A percentile compares a stretch with the other conserved stretches of the same genome.
phyloP scores from a whole-genome alignment of 2,329 filamentous ascomycete genomes.

The Fusarium piperis region DNA sequence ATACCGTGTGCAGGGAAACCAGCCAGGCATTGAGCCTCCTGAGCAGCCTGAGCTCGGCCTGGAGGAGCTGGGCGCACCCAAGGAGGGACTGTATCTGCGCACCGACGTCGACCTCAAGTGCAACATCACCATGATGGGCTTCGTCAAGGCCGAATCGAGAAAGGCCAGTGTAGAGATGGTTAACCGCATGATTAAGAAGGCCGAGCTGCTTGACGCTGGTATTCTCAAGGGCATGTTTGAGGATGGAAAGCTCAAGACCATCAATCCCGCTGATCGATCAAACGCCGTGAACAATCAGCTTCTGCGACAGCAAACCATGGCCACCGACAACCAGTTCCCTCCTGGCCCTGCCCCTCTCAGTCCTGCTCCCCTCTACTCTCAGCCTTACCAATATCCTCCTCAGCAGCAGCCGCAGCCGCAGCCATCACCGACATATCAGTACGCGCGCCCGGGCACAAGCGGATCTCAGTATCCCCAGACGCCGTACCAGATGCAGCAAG shows the following conservation, averaged over 20 bases:
- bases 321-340: neutral
- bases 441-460: slow-evolving; percentile 22
- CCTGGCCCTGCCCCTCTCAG: slow-evolving; percentile 15
- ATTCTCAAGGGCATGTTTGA: slow-evolving; percentile 74
- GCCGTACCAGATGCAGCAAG: slow-evolving; percentile 33
- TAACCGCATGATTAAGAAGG: slow-evolving; percentile 75
- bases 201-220: slow-evolving; percentile 73
- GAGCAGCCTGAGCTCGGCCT: slow-evolving; percentile 70
- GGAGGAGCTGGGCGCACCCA: slow-evolving; percentile 66
- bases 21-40: slow-evolving; percentile 70
- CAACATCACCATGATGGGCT: slow-evolving; percentile 71
- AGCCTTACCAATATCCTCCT: slow-evolving; percentile 30
- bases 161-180: slow-evolving; percentile 75
- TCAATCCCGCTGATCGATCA: slow-evolving; percentile 64
- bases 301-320: slow-evolving; percentile 48
- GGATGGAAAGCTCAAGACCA: slow-evolving; percentile 69
- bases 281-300: slow-evolving; percentile 45
- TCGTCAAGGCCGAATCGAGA: slow-evolving; percentile 74
- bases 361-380: slow-evolving; percentile 36
- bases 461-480: slow-evolving; percentile 30
- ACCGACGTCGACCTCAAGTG: slow-evolving; percentile 78
- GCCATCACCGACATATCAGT: slow-evolving; percentile 39
- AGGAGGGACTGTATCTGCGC: slow-evolving; percentile 72
- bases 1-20: slow-evolving; percentile 75
- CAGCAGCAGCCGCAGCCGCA: slow-evolving; percentile 27